Conservation (phyloP, 495 filamentous ascomycete genomes). For the Penicillium samsonianum region DNA sequence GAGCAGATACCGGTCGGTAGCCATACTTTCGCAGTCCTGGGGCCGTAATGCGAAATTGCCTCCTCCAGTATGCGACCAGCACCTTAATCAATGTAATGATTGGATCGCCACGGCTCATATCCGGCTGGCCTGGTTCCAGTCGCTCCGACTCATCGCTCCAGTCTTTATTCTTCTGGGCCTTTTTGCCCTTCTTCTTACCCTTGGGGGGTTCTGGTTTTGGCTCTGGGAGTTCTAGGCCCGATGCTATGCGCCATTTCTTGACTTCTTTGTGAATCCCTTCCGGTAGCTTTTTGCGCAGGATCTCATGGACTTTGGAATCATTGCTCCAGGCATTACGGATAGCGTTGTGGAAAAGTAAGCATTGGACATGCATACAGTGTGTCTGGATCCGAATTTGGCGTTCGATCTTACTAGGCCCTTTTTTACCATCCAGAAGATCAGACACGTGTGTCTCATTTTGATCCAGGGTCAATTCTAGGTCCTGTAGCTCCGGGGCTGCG, state of each 20-base stretch:
- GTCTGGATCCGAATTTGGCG: conserved; percentile 72
- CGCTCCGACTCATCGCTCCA: conserved; percentile 71
- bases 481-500: conserved; percentile 40
- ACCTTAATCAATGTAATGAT: conserved; percentile 75
- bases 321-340: conserved; percentile 85
- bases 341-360: conserved; percentile 84
- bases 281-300: conserved; percentile 70
- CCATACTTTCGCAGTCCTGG: conserved; percentile 87
- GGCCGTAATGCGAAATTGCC: conserved; percentile 72
- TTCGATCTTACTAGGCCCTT: conserved; percentile 82
- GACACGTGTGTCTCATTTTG: conserved; percentile 56
- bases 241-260: conserved; percentile 69
- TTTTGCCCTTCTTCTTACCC: conserved; percentile 47
- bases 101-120: conserved; percentile 80
- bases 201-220: conserved; percentile 33
- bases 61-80: conserved; percentile 83
- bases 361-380: conserved; percentile 88
- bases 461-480: conserved; percentile 77
- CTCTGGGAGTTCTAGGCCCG: conserved; percentile 57
- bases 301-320: conserved; percentile 74
- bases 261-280: conserved; percentile 68
- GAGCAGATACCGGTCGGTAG: conserved; percentile 68
- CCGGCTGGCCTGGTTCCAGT: conserved; percentile 66
- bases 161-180: conserved; percentile 53
- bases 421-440: conserved; percentile 69